Evolutionary conservation across 2,329 filamentous ascomycete species (phyloP).

Genomic region (Paracamarosporium sp.): DNA sequence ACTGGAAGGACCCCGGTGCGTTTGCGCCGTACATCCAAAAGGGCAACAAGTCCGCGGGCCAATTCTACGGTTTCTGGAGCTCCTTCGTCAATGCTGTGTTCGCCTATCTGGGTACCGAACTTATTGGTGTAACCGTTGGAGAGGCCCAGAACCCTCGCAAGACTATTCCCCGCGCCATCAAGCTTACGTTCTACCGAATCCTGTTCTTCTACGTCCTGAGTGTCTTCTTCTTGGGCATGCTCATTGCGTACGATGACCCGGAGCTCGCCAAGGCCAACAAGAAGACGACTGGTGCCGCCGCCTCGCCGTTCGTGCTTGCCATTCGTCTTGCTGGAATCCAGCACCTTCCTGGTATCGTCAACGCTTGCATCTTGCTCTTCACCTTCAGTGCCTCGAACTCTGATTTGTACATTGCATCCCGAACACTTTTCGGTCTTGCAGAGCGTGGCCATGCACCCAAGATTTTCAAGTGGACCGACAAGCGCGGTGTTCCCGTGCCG

Average conservation of each 20-base stretch:
- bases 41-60: not conserved
- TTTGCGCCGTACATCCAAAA: slow-evolving; percentile 54
- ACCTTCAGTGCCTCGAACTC: slow-evolving; percentile 81
- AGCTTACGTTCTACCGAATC: slow-evolving; percentile 54
- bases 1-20: slow-evolving; percentile 64
- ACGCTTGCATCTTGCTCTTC: slow-evolving; percentile 76
- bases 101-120: slow-evolving; percentile 67
- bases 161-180: slow-evolving; percentile 49
- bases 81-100: slow-evolving; percentile 70
- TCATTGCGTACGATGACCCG: slow-evolving; percentile 73
- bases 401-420: slow-evolving; percentile 76
- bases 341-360: slow-evolving; percentile 70
- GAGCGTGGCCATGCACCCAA: slow-evolving; percentile 73
- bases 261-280: slow-evolving; percentile 66
- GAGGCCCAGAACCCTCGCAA: slow-evolving; percentile 61
- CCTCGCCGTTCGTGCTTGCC: slow-evolving; percentile 78
- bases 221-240: slow-evolving; percentile 77
- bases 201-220: slow-evolving; percentile 76
- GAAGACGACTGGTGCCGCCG: slow-evolving; percentile 59
- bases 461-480: slow-evolving; percentile 75
- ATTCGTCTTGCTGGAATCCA: slow-evolving; percentile 69
- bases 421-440: slow-evolving; percentile 76
- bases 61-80: slow-evolving; percentile 66
- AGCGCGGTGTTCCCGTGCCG: slow-evolving; percentile 72
- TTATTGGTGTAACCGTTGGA: slow-evolving; percentile 65